A percentile compares a stretch with the other conserved stretches of the same genome.
phyloP scores from a whole-genome alignment of 176 grass and related monocot species.

The Ensete ventricosum region DNA sequence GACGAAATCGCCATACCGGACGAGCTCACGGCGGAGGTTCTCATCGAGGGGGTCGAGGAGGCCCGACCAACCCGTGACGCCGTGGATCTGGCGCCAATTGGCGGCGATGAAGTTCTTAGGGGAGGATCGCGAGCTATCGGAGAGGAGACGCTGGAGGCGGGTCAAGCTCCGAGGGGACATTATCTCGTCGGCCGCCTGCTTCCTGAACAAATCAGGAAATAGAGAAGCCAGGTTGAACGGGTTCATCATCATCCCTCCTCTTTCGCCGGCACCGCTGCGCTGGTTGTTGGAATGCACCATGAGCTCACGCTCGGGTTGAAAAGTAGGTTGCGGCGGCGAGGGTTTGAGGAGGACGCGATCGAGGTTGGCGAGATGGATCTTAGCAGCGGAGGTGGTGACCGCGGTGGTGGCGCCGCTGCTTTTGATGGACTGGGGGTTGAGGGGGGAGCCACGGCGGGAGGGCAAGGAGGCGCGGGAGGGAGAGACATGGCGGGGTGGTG shows the following conservation, averaged over 20 bases:
- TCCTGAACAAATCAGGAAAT: slow-evolving; percentile 35
- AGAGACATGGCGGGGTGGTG: no score
- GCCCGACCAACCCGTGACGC: slow-evolving; percentile 42
- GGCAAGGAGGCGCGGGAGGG: no score
- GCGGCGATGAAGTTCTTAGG: slow-evolving; percentile 51
- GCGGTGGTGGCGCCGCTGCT: background rate
- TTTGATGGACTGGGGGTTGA: background rate
- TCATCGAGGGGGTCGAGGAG: slow-evolving; percentile 82
- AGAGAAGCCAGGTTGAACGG: slow-evolving; percentile 42
- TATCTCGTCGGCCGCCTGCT: slow-evolving; percentile 43
- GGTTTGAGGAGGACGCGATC: slow-evolving; percentile 75
- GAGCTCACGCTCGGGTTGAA: background rate
- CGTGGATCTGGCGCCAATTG: slow-evolving; percentile 59
- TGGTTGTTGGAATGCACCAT: slow-evolving; percentile 11
- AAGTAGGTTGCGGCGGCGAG: slow-evolving; percentile 9
- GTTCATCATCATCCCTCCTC: background rate
- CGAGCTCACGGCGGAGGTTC: slow-evolving; percentile 77
- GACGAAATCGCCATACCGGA: slow-evolving; percentile 79
- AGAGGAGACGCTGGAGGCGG: slow-evolving; percentile 79
- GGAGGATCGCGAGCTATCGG: slow-evolving; percentile 50
- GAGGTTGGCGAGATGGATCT: slow-evolving; percentile 55
- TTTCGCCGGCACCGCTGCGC: slow-evolving; percentile 30
- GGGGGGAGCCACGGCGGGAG: no score
- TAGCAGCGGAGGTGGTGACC: background rate
- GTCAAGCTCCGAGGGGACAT: slow-evolving; percentile 82